Conservation (phyloP, 1,284 basidiomycete genomes). For the Pisolithus thermaeus region DNA sequence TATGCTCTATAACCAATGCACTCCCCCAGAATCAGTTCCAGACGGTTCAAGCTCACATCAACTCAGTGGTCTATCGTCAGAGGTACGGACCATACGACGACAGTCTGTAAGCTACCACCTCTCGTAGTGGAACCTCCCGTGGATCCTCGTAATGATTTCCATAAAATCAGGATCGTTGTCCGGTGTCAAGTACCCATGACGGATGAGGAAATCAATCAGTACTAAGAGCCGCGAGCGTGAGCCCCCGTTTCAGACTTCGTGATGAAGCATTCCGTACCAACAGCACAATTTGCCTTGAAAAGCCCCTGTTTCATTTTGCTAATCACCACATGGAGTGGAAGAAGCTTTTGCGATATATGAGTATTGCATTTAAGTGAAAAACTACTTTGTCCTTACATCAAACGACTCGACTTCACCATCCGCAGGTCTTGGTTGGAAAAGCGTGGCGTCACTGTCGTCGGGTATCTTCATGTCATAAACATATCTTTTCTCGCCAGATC, state of each 20-base stretch:
- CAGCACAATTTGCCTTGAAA: constrained; percentile 86
- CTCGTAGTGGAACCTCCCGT: constrained; percentile 60
- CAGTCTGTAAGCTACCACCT: constrained; percentile 36
- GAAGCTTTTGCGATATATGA: constrained; percentile 38
- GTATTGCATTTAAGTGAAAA: not conserved
- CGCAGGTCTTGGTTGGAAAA: constrained; percentile 65
- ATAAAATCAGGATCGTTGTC: constrained; percentile 74
- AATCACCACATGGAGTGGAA: constrained; percentile 50
- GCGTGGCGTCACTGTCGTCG: constrained; percentile 35
- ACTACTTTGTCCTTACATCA: constrained; percentile 42
- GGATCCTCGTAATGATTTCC: constrained; percentile 68
- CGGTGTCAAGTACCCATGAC: constrained; percentile 69
- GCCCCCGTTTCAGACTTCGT: not conserved
- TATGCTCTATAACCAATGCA: too few species aligned
- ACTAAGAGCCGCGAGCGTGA: constrained; percentile 38
- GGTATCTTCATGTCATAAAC: constrained; percentile 78
- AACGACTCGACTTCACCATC: constrained; percentile 95
- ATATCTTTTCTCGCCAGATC: constrained; percentile 43
- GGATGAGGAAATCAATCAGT: constrained; percentile 79
- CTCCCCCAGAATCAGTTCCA: too few species aligned
- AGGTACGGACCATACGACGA: too few species aligned
- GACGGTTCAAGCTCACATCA: too few species aligned
- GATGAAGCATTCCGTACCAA: constrained; percentile 42
- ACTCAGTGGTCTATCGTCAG: too few species aligned
- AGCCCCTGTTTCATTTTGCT: constrained; percentile 53